Conservation (phyloP, 768 basidiomycete genomes). For the Rhodocollybia butyracea region DNA sequence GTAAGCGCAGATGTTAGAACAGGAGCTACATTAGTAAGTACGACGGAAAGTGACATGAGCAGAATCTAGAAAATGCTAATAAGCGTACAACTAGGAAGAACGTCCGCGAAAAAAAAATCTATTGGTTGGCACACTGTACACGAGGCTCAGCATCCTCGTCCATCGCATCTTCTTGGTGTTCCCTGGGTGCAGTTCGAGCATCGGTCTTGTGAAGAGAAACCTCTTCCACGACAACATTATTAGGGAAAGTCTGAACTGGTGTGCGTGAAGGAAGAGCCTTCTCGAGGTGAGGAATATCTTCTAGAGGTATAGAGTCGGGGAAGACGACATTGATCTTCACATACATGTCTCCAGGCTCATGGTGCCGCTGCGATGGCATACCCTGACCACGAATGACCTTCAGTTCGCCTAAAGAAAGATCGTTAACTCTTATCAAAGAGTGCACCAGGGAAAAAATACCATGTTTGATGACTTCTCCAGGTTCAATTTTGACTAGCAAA, state of each 20-base stretch:
- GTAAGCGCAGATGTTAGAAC: not conserved
- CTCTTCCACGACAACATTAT: slow-evolving; percentile 74
- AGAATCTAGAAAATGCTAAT: slow-evolving; percentile 22
- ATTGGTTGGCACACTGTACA: slow-evolving; percentile 95
- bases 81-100: slow-evolving; percentile 13
- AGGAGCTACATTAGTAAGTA: slow-evolving; percentile 12
- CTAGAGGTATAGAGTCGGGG: slow-evolving; percentile 76
- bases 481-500: slow-evolving; percentile 75
- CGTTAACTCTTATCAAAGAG: slow-evolving; percentile 6
- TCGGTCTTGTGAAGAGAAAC: slow-evolving; percentile 80
- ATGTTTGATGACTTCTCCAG: slow-evolving; percentile 91
- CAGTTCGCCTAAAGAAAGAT: slow-evolving; percentile 57
- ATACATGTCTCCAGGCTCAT: slow-evolving; percentile 92
- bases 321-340: slow-evolving; percentile 86
- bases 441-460: slow-evolving; percentile 48
- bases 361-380: slow-evolving; percentile 98
- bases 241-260: slow-evolving; percentile 63
- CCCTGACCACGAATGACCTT: slow-evolving; percentile 94
- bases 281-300: slow-evolving; percentile 72
- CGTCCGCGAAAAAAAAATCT: slow-evolving; percentile 17
- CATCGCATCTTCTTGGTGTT: slow-evolving; percentile 74
- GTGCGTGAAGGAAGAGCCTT: slow-evolving; percentile 78
- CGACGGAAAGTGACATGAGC: not conserved
- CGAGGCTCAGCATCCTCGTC: slow-evolving; percentile 91
- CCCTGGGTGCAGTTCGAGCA: slow-evolving; percentile 50